These are phyloP conservation scores for Atkinsonella hypoxylon DNA, from an alignment of 2,329 filamentous ascomycete genomes.

Conservation along the genomic window DNA sequence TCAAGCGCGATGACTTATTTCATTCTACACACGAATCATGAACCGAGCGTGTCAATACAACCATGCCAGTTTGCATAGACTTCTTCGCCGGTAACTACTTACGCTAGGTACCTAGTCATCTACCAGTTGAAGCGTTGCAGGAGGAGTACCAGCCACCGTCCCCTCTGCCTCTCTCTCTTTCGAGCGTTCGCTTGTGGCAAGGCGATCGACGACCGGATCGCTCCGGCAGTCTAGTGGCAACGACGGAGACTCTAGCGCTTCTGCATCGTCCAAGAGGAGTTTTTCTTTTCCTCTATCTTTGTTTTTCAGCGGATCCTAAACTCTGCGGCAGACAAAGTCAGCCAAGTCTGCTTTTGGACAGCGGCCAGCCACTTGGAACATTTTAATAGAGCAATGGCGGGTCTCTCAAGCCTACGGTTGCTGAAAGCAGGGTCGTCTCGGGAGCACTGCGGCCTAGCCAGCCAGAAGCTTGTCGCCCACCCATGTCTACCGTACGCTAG, in stretches of 20 bases:
- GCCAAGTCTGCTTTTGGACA: background rate
- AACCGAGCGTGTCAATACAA: too few species aligned
- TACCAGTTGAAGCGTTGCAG: background rate
- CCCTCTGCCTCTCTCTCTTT: too few species aligned
- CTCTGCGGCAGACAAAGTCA: background rate
- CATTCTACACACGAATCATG: too few species aligned
- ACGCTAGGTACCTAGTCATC: background rate
- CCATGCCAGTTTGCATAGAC: too few species aligned
- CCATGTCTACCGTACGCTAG: constrained; percentile 3
- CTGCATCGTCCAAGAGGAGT: background rate
- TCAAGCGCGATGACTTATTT: background rate
- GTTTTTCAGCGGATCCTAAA: too few species aligned
- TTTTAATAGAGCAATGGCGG: background rate
- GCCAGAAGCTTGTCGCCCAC: constrained; percentile 3
- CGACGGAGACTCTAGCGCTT: too few species aligned
- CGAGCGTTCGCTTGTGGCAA: background rate
- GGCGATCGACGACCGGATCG: background rate
- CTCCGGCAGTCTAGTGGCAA: background rate
- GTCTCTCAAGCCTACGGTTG: constrained; percentile 1
- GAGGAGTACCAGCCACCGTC: too few species aligned
- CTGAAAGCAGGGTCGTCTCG: constrained; percentile 9
- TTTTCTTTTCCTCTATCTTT: background rate
- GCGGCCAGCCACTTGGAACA: background rate
- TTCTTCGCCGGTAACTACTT: too few species aligned
- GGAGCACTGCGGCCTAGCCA: constrained; percentile 10